Evolutionary conservation across 805 yeast species (phyloP).

Genomic region (Saturnispora saitoi): DNA sequence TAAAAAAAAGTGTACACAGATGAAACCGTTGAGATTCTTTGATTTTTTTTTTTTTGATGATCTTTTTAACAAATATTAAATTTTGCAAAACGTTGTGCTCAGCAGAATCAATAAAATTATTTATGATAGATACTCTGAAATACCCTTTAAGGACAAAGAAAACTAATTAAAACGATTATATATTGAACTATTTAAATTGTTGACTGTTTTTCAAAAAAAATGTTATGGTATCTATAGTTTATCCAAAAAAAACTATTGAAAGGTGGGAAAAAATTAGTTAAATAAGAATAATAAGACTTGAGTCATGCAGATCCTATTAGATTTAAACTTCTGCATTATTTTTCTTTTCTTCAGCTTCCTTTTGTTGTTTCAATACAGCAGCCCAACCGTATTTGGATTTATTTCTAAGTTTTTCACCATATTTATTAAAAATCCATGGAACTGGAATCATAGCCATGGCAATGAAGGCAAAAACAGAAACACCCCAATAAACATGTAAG

Average conservation of each 20-base stretch:
- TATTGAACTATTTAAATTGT: too few species aligned
- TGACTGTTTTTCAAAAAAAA: too few species aligned
- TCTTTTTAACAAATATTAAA: too few species aligned
- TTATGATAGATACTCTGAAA: too few species aligned
- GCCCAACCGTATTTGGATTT: conserved; percentile 52
- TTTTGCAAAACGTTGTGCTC: too few species aligned
- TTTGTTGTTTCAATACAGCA: conserved; percentile 28
- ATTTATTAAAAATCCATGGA: conserved; percentile 58
- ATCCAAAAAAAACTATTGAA: too few species aligned
- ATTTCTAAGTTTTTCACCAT: conserved; percentile 50
- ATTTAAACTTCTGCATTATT: neutral
- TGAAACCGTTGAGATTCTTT: neutral
- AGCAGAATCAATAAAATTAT: too few species aligned
- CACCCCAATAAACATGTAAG: conserved; percentile 73
- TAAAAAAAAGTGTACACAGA: neutral
- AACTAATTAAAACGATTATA: too few species aligned
- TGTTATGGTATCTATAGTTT: too few species aligned
- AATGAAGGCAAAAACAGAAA: conserved; percentile 56
- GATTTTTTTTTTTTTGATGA: neutral
- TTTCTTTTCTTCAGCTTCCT: conserved; percentile 8
- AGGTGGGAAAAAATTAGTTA: neutral
- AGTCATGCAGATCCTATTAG: neutral
- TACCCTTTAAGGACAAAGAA: too few species aligned
- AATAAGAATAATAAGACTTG: neutral
- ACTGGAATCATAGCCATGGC: conserved; percentile 65